These are phyloP conservation scores for Nymphaea thermarum DNA, from an alignment of 164 flowering plant species.

Conservation along the genomic window DNA sequence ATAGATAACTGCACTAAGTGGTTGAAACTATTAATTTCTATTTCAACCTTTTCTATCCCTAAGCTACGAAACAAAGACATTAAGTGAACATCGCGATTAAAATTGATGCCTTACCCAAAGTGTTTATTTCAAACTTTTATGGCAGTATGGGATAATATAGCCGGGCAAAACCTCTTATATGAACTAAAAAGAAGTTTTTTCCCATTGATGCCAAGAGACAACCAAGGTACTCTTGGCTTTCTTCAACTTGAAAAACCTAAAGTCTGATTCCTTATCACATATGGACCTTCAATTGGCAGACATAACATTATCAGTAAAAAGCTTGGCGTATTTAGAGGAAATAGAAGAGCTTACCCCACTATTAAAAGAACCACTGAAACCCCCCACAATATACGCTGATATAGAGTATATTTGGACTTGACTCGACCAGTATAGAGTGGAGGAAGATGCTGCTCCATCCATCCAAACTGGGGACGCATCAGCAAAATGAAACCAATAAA, in stretches of 20 bases:
- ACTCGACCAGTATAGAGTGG: constrained; percentile 23
- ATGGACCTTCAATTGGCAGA: not conserved
- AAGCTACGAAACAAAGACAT: too few relatives aligned
- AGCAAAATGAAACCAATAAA: constrained; percentile 71
- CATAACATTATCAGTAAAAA: not conserved
- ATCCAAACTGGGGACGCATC: constrained; percentile 67
- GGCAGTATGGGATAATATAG: too few relatives aligned
- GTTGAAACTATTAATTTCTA: too few relatives aligned
- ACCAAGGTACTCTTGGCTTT: not conserved
- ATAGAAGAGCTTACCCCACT: constrained; percentile 39
- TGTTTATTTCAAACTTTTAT: too few relatives aligned
- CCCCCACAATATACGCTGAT: constrained; percentile 53
- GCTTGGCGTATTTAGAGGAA: not conserved
- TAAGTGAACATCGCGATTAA: too few relatives aligned
- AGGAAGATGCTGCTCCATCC: constrained; percentile 37
- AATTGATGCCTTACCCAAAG: too few relatives aligned
- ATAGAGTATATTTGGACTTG: constrained; percentile 50
- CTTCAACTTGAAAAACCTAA: not conserved
- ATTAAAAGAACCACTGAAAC: constrained; percentile 39
- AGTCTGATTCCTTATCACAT: not conserved
- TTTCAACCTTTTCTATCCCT: too few relatives aligned
- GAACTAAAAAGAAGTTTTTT: not conserved
- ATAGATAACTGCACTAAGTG: too few relatives aligned
- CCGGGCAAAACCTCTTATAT: too few relatives aligned
- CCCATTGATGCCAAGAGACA: not conserved